A percentile compares a stretch with the other conserved stretches of the same genome.
These are phyloP conservation scores for Peronospora belbahrii DNA, from an alignment of 352 stramenopile species.

Conservation along the genomic window DNA sequence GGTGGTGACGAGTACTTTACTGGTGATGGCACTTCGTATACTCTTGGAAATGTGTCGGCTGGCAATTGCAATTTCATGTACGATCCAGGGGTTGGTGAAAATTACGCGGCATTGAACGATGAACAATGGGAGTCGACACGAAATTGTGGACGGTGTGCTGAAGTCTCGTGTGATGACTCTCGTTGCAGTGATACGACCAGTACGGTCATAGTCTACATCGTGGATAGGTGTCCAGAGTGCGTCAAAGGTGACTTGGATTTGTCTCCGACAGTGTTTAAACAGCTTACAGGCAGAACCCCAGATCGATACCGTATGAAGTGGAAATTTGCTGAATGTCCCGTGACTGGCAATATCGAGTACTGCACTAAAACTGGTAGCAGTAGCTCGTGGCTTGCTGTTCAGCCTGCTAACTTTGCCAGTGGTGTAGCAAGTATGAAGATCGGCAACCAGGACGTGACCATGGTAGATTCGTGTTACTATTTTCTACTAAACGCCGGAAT, in stretches of 20 bases:
- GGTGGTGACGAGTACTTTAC: conserved; percentile 16
- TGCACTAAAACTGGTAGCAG: conserved; percentile 49
- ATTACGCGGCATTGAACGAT: conserved; percentile 64
- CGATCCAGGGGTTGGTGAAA: conserved; percentile 27
- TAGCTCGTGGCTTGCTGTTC: conserved; percentile 34
- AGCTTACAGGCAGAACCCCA: conserved; percentile 34
- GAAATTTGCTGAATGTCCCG: conserved; percentile 43
- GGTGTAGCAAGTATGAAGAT: conserved; percentile 34
- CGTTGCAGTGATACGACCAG: conserved; percentile 36
- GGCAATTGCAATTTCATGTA: conserved; percentile 74
- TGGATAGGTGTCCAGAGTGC: conserved; percentile 69
- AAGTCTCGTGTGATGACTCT: conserved; percentile 48
- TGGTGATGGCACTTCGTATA: conserved; percentile 49
- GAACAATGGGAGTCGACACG: conserved; percentile 44
- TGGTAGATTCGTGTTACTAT: conserved; percentile 66
- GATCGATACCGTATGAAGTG: conserved; percentile 40
- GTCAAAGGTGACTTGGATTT: conserved; percentile 46
- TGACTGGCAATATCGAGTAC: conserved; percentile 36
- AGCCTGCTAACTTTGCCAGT: conserved; percentile 33
- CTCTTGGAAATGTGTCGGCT: conserved; percentile 28
- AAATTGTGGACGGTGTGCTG: conserved; percentile 61
- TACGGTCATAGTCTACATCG: conserved; percentile 44
- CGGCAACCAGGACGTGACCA: conserved; percentile 47
- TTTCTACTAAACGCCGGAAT: conserved; percentile 36
- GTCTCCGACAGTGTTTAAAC: conserved; percentile 37